phyloP scores from a whole-genome alignment of 805 yeast genomes.

The Metschnikowia vanudenii region DNA sequence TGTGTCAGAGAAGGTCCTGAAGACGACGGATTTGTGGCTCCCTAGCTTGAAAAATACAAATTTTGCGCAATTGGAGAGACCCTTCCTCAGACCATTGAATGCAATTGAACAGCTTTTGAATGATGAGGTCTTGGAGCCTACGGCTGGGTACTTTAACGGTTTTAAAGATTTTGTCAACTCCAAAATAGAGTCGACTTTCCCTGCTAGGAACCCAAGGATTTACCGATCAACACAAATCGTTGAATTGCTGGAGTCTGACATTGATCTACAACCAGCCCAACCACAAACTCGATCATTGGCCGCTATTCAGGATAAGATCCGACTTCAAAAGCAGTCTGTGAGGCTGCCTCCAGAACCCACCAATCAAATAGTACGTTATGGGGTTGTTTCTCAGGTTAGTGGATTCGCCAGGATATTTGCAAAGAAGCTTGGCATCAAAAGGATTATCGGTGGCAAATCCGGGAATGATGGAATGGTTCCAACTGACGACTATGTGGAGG shows the following conservation, averaged over 20 bases:
- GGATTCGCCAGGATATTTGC: conserved; percentile 3
- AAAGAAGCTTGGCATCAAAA: neutral
- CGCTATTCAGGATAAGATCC: neutral
- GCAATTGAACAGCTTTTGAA: conserved; percentile 38
- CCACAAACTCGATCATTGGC: neutral
- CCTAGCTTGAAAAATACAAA: conserved; percentile 62
- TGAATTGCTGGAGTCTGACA: conserved; percentile 3
- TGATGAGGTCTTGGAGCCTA: conserved; percentile 40
- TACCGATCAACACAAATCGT: conserved; percentile 8
- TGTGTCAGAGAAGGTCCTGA: conserved; percentile 54
- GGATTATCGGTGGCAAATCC: neutral
- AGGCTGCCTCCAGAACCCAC: too few relatives aligned
- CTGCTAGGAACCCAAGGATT: conserved; percentile 1
- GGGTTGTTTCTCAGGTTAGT: conserved; percentile 2
- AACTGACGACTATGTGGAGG: conserved; percentile 1
- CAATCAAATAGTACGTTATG: neutral
- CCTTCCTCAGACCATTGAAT: conserved; percentile 52
- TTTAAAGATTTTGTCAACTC: conserved; percentile 1
- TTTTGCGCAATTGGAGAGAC: conserved; percentile 46
- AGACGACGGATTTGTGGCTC: conserved; percentile 51
- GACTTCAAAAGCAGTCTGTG: neutral
- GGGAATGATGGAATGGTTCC: neutral
- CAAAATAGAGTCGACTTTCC: conserved; percentile 6
- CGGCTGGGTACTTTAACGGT: conserved; percentile 26
- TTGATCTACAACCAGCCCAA: neutral